Percentiles rank a stretch among this genome's conserved stretches.
Evolutionary conservation across 2,329 filamentous ascomycete species (phyloP).

Genomic region (Ascochyta pisi): DNA sequence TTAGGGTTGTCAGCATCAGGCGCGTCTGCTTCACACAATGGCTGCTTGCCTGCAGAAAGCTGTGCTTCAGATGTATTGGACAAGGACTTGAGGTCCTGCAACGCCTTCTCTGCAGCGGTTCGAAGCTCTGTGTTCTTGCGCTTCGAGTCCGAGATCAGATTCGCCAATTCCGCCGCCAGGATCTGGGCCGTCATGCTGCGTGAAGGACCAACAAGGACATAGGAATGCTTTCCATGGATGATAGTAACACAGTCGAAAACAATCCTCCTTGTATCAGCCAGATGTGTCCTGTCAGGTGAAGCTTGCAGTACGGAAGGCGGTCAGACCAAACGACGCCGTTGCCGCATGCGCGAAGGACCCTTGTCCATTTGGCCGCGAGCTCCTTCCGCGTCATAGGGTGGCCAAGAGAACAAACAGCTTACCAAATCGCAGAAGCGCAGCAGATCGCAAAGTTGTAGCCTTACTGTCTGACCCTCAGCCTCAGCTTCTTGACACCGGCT

Average conservation of each 20-base stretch:
- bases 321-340: constrained; percentile 18
- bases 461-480: constrained; percentile 3
- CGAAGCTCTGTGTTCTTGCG: constrained; percentile 90
- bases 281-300: constrained; percentile 25
- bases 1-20: constrained; percentile 16
- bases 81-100: constrained; percentile 84
- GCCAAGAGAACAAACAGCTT: constrained; percentile 12
- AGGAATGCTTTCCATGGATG: constrained; percentile 25
- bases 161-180: constrained; percentile 84
- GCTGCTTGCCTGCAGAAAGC: constrained; percentile 68
- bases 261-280: constrained; percentile 8
- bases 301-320: constrained; percentile 23
- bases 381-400: constrained; percentile 16
- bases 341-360: constrained; percentile 6
- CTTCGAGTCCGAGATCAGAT: constrained; percentile 94
- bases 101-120: constrained; percentile 90
- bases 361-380: constrained; percentile 9
- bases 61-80: constrained; percentile 78
- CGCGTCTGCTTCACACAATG: background rate
- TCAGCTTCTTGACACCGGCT: constrained; percentile 3
- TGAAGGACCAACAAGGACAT: constrained; percentile 27
- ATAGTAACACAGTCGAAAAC: constrained; percentile 4
- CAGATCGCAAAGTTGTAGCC: constrained; percentile 6
- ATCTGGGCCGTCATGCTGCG: constrained; percentile 87
- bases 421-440: constrained; percentile 12